Base-by-base conservation (phyloP, 2,329 filamentous ascomycete genomes). In the Hirsutella minnesotensis region DNA sequence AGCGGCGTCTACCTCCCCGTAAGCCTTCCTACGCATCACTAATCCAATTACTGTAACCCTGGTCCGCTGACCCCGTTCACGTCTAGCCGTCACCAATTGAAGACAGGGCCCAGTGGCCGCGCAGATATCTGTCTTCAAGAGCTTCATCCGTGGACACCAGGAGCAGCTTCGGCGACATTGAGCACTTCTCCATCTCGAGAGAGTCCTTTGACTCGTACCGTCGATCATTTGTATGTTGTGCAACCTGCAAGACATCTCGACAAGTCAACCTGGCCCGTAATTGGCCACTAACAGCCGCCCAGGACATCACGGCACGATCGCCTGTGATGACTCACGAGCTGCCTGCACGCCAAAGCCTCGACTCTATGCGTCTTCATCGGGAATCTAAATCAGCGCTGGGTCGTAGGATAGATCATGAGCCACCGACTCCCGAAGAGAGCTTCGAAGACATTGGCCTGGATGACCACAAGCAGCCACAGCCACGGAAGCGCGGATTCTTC, bases 171-270 rank as follows among this genome's bases (percentile, higher is more conserved):
- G 79, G 81, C 54, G 87, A 94, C 48, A 89, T 88, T 53, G 90
- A 96, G 59, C 88, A 84, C 13, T 96, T 96, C 60, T 87, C 84
- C 49, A 96, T 96, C 60, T 95, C 89, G 31, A 78, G 90, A 55
- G 92, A 96, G 66, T 95, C 89, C 2, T 96, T 96, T 57, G 92
- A 96, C 61, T 95, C 89, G 3, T 96, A 96, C 65, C 76, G 92
- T 49, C 80, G 92, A 55, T 95, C 89, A 49, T 96, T 96, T 68
- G 90, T 95, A 75, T 53, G 83, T 71, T 15, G 13, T 31, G 12
- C 8, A 18, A 19, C 13, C 16, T 3, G 13, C 9, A 16, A 9
- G 13, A 12, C 12, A 15, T 38, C 19, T 38, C 36, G 5, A 18
- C 2, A 10, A 12, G 5, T 38, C 21, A 12, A 19, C 22, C 10